Percentiles rank a stretch among this genome's conserved stretches.
phyloP scores from a whole-genome alignment of 2,329 filamentous ascomycete species.

The Colletotrichum tabaci region DNA sequence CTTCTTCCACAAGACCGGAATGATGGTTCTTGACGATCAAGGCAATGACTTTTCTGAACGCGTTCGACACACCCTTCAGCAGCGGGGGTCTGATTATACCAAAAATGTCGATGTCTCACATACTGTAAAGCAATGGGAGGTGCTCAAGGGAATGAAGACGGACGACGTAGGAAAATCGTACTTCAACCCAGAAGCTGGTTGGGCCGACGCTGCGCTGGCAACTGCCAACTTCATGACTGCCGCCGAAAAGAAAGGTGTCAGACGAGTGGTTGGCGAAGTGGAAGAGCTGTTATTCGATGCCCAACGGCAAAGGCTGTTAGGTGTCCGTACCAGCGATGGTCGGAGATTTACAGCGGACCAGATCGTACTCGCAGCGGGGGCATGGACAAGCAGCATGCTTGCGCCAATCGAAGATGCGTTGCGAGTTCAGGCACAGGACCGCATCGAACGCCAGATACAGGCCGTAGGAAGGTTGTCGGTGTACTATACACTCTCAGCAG shows the following conservation, averaged over 20 bases:
- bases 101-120: not conserved
- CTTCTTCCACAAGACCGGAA: slow-evolving; percentile 31
- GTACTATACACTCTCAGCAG: slow-evolving; percentile 20
- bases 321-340: not conserved
- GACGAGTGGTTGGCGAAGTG: slow-evolving; percentile 16
- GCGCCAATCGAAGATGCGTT: slow-evolving; percentile 22
- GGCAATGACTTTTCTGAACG: not conserved
- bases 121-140: not conserved
- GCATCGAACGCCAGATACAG: slow-evolving; percentile 26
- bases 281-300: slow-evolving; percentile 5
- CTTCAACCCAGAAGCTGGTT: slow-evolving; percentile 34
- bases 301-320: not conserved
- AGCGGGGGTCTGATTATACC: slow-evolving; percentile 32
- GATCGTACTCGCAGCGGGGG: slow-evolving; percentile 68
- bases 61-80: slow-evolving; percentile 15
- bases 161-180: slow-evolving; percentile 8
- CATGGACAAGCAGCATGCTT: slow-evolving; percentile 70
- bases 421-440: not conserved
- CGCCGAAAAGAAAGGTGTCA: slow-evolving; percentile 24
- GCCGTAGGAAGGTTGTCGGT: slow-evolving; percentile 29
- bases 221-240: slow-evolving; percentile 24
- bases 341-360: slow-evolving; percentile 55
- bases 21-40: slow-evolving; percentile 22
- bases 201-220: slow-evolving; percentile 27
- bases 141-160: not conserved